A percentile compares a stretch with the other conserved stretches of the same genome.
Evolutionary conservation across 805 yeast genomes (phyloP).

Genomic region (Starmera quercuum): DNA sequence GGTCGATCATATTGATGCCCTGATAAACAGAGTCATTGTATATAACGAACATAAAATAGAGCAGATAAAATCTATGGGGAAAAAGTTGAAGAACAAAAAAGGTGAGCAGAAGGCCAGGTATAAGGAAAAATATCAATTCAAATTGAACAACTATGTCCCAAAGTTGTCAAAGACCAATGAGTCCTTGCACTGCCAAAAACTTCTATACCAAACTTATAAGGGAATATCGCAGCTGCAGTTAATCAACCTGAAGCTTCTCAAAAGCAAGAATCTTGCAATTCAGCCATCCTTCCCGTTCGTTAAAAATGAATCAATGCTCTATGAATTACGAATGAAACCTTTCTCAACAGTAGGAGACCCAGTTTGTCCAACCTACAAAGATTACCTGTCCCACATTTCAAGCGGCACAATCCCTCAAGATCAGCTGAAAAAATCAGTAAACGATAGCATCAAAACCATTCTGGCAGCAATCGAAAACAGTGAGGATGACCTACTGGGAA

Average conservation of each 20-base stretch:
- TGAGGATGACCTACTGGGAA: conserved; percentile 17
- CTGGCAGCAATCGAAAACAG: conserved; percentile 13
- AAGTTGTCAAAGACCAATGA: conserved; percentile 20
- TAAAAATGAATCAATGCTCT: conserved; percentile 26
- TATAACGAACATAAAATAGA: conserved; percentile 27
- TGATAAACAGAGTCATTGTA: conserved; percentile 26
- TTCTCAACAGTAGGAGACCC: conserved; percentile 80
- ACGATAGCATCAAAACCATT: conserved; percentile 6
- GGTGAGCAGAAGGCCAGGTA: conserved; percentile 40
- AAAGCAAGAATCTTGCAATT: conserved; percentile 17
- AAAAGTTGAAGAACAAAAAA: conserved; percentile 41
- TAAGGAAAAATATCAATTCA: conserved; percentile 24
- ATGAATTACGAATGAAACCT: conserved; percentile 64
- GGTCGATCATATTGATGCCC: conserved; percentile 36
- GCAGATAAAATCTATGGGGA: conserved; percentile 24
- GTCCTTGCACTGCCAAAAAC: conserved; percentile 18
- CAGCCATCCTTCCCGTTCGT: conserved; percentile 20
- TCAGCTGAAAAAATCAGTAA: conserved; percentile 3
- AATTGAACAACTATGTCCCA: conserved; percentile 29
- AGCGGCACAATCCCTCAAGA: conserved; percentile 4
- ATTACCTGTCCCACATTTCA: conserved; percentile 12
- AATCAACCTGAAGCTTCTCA: conserved; percentile 22
- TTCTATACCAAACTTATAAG: conserved; percentile 18
- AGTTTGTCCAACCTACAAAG: conserved; percentile 41
- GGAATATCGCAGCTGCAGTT: conserved; percentile 25